These are phyloP conservation scores for Tulasnella sp. DNA, from an alignment of 768 basidiomycete species.

Conservation along the genomic window DNA sequence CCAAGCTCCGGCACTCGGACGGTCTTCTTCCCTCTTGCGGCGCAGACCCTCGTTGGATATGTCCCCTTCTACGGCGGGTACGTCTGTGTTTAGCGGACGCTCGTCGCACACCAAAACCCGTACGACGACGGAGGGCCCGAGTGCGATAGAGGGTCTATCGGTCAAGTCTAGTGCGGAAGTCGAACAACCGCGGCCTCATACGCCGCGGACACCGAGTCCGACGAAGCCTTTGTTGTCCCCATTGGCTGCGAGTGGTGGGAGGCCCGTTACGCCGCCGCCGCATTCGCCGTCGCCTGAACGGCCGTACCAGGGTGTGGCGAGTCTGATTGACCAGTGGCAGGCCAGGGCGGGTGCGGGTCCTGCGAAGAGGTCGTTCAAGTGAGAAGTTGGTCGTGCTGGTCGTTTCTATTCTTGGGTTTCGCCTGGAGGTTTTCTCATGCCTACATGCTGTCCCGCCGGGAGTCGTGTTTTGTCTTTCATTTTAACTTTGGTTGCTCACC, in stretches of 20 bases:
- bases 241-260: background rate
- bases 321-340: conserved; percentile 80
- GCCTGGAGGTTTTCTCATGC: no score
- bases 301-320: conserved; percentile 72
- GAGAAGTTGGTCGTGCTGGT: no score
- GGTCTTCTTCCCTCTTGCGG: background rate
- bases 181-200: background rate
- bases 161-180: background rate
- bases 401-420: no score
- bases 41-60: background rate
- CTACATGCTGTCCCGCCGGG: no score
- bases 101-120: background rate
- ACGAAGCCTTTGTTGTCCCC: background rate
- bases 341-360: conserved; percentile 33
- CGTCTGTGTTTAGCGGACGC: background rate
- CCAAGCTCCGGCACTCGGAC: conserved; percentile 13
- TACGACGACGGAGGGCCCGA: background rate
- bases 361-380: background rate
- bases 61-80: background rate
- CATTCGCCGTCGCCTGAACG: conserved; percentile 55
- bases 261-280: conserved; percentile 7
- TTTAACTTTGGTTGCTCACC: no score
- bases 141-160: background rate
- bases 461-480: no score
- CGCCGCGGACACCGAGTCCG: background rate